phyloP scores from a whole-genome alignment of 129 eudicot species.

The Chrysanthemum seticuspe region DNA sequence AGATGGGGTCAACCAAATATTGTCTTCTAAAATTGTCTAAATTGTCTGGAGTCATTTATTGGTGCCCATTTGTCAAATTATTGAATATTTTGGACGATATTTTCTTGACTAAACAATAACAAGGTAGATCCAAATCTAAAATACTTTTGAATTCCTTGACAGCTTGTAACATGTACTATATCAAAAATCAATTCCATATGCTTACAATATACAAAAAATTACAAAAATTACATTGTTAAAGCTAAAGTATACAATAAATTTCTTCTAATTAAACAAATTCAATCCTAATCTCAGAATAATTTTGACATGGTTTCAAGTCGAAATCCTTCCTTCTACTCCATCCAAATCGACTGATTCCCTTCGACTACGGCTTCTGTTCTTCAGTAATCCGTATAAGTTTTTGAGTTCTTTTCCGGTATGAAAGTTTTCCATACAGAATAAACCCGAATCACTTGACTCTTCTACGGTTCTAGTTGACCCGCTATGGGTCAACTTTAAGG shows the following conservation, averaged over 20 bases:
- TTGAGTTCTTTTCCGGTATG: constrained; percentile 48
- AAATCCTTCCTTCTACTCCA: constrained; percentile 28
- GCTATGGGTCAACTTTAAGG: constrained; percentile 23
- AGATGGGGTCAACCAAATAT: constrained; percentile 15
- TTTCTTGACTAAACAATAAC: background rate
- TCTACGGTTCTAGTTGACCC: constrained; percentile 37
- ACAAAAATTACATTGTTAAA: constrained; percentile 11
- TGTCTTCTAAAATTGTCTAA: constrained; percentile 14
- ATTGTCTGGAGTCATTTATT: constrained; percentile 25
- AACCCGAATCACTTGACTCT: constrained; percentile 37
- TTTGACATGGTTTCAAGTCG: constrained; percentile 16
- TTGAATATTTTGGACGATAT: background rate
- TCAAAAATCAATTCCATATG: background rate
- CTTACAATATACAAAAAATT: background rate
- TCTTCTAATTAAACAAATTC: background rate
- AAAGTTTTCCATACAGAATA: constrained; percentile 36
- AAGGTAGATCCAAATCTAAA: constrained; percentile 10
- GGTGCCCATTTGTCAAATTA: constrained; percentile 28
- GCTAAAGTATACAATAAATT: constrained; percentile 11
- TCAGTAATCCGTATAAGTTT: constrained; percentile 55
- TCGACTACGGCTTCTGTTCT: constrained; percentile 49
- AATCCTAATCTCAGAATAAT: background rate
- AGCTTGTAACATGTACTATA: background rate
- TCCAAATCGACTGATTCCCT: constrained; percentile 55
- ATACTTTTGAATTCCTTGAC: background rate